Base-by-base conservation (phyloP, 176 grass and related monocot genomes). In the Ensete ventricosum region DNA sequence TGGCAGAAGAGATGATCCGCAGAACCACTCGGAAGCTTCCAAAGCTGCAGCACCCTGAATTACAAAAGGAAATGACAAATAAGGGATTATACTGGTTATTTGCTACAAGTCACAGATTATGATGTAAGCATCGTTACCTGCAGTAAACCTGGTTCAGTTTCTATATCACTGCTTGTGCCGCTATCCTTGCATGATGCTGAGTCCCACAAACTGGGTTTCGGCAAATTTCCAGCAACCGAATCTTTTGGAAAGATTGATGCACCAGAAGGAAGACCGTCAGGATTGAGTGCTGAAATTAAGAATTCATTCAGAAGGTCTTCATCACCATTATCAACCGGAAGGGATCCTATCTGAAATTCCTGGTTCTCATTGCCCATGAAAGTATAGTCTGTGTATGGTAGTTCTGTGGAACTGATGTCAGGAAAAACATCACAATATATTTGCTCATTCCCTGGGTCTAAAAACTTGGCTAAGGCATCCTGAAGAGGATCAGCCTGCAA, bases 201-300 rank as follows among this genome's bases (percentile, higher is more conserved):
- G 16, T 60, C 57, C 57, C 57, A 60, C 14, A 19, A 60, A 14
- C 57, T 19, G n/a, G 17, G 57, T 8, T 60, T 60, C 8, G 19
- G 57, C 17, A 60, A 60, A 60, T 14, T 60, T 7, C n/a, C 57
- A 60, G n/a, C 57, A 60, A 60, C 17, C 8, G 57, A 20, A 14
- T 60, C 57, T 6, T 60, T 60, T 60, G 57, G 19, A 60, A 60
- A 60, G 57, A 60, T 20, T 17, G 14, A 60, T 60, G 19, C 14
- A 8, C 57, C 14, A 17, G 57, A 60, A 60, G 16, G 9, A 60
- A 69, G 70, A 26, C 86, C 84, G 59, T 92, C 90, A 27, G 58
- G 73, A 76, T 92, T 84, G 71, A 92, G 48, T 52, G 79, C 8
- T 72, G 76, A 53, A 77, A 72, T 80, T 79, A 92, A 79, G 55